phyloP scores from a whole-genome alignment of 108 stramenopile species.

The Nitzschia palea region DNA sequence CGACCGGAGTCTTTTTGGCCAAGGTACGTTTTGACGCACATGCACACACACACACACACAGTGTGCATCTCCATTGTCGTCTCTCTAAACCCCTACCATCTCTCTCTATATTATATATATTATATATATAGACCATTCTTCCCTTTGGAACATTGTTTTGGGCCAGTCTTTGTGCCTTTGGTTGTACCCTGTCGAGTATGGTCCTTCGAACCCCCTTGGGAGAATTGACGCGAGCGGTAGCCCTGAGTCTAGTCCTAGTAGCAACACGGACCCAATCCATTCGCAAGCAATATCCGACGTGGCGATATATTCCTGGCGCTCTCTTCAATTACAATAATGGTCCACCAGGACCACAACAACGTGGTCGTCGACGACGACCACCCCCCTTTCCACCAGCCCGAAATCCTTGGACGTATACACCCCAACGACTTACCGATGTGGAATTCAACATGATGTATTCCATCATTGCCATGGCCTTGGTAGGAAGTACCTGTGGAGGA shows the following conservation, averaged over 20 bases:
- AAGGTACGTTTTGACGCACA: slow-evolving; percentile 46
- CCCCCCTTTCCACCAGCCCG: slow-evolving; percentile 67
- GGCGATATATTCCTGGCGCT: slow-evolving; percentile 46
- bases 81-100: not conserved
- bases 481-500: slow-evolving; percentile 74
- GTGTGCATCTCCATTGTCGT: not conserved
- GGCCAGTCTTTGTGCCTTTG: slow-evolving; percentile 21
- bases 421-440: slow-evolving; percentile 48
- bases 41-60: not conserved
- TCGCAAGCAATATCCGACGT: slow-evolving; percentile 63
- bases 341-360: no score
- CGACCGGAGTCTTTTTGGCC: slow-evolving; percentile 50
- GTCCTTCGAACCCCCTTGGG: slow-evolving; percentile 75
- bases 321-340: no score
- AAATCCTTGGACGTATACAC: slow-evolving; percentile 68
- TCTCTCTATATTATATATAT: not conserved
- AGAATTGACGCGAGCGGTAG: slow-evolving; percentile 69
- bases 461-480: slow-evolving; percentile 65
- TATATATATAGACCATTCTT: slow-evolving; percentile 8
- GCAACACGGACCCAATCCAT: slow-evolving; percentile 52
- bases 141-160: slow-evolving; percentile 31
- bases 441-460: slow-evolving; percentile 79
- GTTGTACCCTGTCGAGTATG: slow-evolving; percentile 40
- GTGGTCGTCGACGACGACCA: slow-evolving; percentile 11
- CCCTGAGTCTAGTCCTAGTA: slow-evolving; percentile 60